Conservation (phyloP, 1,139 yeast species). For the Williopsis jadinii region DNA sequence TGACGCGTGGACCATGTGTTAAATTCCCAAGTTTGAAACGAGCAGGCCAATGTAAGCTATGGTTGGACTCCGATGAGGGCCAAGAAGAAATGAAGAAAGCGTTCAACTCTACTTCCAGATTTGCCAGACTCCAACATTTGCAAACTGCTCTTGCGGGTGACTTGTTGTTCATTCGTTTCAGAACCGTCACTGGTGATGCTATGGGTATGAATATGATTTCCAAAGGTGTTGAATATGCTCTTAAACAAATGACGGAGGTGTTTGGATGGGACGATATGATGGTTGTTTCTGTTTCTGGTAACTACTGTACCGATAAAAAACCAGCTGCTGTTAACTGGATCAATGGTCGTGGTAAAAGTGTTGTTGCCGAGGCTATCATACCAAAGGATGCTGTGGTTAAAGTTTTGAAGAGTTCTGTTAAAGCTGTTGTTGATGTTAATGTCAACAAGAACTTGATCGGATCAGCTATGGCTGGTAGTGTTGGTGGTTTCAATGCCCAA, state of each 20-base stretch:
- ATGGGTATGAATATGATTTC: constrained; percentile 99
- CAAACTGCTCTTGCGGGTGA: constrained; percentile 97
- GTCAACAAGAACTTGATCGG: constrained; percentile 87
- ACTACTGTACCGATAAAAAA: constrained; percentile 95
- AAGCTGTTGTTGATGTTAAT: constrained; percentile 85
- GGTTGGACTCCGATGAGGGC: constrained; percentile 97
- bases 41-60: constrained; percentile 91
- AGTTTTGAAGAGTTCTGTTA: constrained; percentile 87
- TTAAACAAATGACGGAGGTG: constrained; percentile 78
- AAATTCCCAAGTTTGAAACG: constrained; percentile 72
- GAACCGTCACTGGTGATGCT: constrained; percentile 98
- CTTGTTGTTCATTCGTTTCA: constrained; percentile 78
- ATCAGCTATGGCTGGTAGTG: constrained; percentile 96
- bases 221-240: constrained; percentile 88
- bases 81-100: constrained; percentile 76
- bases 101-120: constrained; percentile 93
- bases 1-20: constrained; percentile 99
- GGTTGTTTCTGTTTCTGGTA: constrained; percentile 89
- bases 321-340: constrained; percentile 99
- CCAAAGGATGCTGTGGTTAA: constrained; percentile 74
- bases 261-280: constrained; percentile 94
- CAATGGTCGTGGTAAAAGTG: constrained; percentile 97
- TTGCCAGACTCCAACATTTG: constrained; percentile 86
- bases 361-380: constrained; percentile 93
- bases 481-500: constrained; percentile 98